Base-by-base conservation (phyloP, 1,284 basidiomycete species). In the Ceratobasidium sp. region DNA sequence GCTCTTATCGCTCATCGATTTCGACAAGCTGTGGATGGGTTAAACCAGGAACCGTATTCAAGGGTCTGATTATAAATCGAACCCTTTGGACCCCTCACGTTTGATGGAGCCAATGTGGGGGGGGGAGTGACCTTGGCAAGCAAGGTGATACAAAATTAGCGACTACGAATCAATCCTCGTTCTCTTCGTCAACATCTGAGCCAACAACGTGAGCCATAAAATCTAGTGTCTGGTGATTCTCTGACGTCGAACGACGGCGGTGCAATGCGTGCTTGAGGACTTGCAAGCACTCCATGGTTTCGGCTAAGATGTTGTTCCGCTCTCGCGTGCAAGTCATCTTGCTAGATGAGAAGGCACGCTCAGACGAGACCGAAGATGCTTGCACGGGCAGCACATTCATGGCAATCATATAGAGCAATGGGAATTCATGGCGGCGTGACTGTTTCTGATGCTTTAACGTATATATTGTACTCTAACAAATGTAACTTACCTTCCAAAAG, bases 401-500 rank as follows among this genome's bases (percentile, higher is more conserved):
- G 7, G 65, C 65, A 20, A 68, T 39, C 33, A 28, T 8, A 47
- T 67, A 68, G 42, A 61, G 61, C 13, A 54, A 35, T 42, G 60
- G 71, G 28, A 54, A 66, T 7, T 39, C 53, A 47, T 23, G 56
- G 23, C 49, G 63, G 31, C 53, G 47, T 65, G 49, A 26, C 74
- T 75, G 45, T 31, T 23, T 33, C 17, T 28, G 17, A 53, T 11
- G 26, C n/a, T 20, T 64, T 28, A 49, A 31, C 6, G 13, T 1
- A 54, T 37, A 42, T 10, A 26, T 15, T 10, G n/a, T 31, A 15
- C 26, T 3, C 26, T 39, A 31, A 26, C 15, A 28, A 47, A 42
- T n/a, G 13, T 17, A 17, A 61, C 65, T 56, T 37, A 61, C 76
- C 26, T 69, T 68, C 76, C 76, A 76, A 64, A 60, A 64, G 20